Percentiles rank a stretch among this genome's conserved stretches.
Conservation (phyloP, 495 filamentous ascomycete genomes). For the Peziza echinospora region DNA sequence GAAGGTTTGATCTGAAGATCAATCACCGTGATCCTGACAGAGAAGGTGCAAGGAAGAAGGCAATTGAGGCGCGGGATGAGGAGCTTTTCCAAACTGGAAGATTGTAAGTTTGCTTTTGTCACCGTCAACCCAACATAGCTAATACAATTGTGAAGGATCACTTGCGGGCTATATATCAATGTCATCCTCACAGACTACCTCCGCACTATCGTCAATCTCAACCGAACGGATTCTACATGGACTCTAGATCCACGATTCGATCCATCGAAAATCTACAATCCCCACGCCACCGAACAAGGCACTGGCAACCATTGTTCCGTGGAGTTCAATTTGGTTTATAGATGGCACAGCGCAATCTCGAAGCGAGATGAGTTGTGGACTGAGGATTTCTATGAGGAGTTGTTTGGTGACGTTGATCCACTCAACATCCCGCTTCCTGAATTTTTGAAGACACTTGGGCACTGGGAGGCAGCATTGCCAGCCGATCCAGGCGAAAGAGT, state of each 20-base stretch:
- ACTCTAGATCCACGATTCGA: conserved; percentile 51
- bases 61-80: conserved; percentile 45
- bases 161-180: conserved; percentile 68
- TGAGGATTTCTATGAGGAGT: conserved; percentile 35
- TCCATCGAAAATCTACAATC: conserved; percentile 29
- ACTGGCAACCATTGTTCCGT: conserved; percentile 56
- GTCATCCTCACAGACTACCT: conserved; percentile 67
- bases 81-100: conserved; percentile 69
- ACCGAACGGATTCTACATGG: conserved; percentile 56
- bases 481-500: conserved; percentile 41
- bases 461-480: conserved; percentile 35
- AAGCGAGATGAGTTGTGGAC: conserved; percentile 55
- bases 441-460: conserved; percentile 35
- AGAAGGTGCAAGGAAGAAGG: conserved; percentile 27
- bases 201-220: conserved; percentile 64
- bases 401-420: conserved; percentile 36
- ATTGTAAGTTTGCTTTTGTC: conserved; percentile 22
- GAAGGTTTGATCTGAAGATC: conserved; percentile 26
- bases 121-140: background rate
- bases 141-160: conserved; percentile 27
- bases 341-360: conserved; percentile 63
- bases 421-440: conserved; percentile 30
- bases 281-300: conserved; percentile 38
- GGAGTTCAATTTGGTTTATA: conserved; percentile 56
- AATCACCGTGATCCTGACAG: conserved; percentile 19